Conservation (phyloP, 1,139 yeast genomes). For the Hemisphaericaspora xylofermentans region DNA sequence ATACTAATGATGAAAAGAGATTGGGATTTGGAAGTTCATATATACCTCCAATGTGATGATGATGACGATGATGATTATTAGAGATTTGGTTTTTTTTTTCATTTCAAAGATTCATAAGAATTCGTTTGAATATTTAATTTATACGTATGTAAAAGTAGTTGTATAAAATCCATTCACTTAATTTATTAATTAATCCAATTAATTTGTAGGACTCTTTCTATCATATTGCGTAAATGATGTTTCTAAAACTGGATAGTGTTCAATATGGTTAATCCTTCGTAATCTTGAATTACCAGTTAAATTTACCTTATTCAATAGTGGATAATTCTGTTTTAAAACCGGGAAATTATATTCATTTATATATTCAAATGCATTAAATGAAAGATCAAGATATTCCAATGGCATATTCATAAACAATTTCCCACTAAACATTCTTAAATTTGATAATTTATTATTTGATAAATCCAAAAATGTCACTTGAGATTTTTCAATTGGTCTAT, state of each 20-base stretch:
- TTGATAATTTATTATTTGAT: slow-evolving; percentile 13
- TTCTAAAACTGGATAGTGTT: slow-evolving; percentile 10
- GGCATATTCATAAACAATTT: slow-evolving; percentile 9
- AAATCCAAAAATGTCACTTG: slow-evolving; percentile 9
- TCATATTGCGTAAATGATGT: slow-evolving; percentile 6
- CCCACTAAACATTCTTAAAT: slow-evolving; percentile 11
- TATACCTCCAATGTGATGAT: slow-evolving; percentile 7
- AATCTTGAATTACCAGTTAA: slow-evolving; percentile 13
- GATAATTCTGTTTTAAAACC: slow-evolving; percentile 6
- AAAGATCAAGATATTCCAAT: slow-evolving; percentile 12
- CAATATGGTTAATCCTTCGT: slow-evolving; percentile 6
- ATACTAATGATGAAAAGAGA: slow-evolving; percentile 11
- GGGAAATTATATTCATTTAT: slow-evolving; percentile 14
- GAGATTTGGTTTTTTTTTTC: neutral
- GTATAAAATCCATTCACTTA: no score
- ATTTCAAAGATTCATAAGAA: neutral
- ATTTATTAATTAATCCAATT: neutral
- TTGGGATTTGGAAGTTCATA: slow-evolving; percentile 11
- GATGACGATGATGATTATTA: no score
- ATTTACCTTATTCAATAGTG: slow-evolving; percentile 8
- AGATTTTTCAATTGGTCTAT: neutral
- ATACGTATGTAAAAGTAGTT: no score
- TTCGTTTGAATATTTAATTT: neutral
- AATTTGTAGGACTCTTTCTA: neutral
- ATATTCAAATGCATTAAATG: slow-evolving; percentile 14